Percentiles rank a stretch among this genome's conserved stretches.
These are phyloP conservation scores for Corylus americana DNA, from an alignment of 306 rosid genomes.

Conservation along the genomic window DNA sequence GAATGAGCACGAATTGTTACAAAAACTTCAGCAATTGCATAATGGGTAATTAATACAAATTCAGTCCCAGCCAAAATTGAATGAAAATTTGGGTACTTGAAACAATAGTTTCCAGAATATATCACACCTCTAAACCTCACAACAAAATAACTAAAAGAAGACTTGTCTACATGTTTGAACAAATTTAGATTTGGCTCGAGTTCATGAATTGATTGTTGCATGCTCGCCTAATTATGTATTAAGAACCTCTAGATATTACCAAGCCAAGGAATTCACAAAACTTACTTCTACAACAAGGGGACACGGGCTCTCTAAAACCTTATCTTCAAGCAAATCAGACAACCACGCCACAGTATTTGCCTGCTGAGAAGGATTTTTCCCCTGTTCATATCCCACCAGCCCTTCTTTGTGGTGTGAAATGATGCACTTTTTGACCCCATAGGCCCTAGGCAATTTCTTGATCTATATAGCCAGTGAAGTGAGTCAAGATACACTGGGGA, in stretches of 20 bases:
- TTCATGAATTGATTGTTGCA: neutral
- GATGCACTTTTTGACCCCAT: neutral
- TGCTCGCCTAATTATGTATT: neutral
- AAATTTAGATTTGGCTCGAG: neutral
- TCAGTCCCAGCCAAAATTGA: neutral
- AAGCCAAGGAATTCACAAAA: neutral
- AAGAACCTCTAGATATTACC: neutral
- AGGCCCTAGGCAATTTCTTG: neutral
- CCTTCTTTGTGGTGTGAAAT: neutral
- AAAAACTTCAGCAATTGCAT: neutral
- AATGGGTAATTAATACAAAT: neutral
- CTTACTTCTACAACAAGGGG: neutral
- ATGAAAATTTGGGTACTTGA: neutral
- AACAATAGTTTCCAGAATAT: neutral
- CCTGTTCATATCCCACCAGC: neutral
- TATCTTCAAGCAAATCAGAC: too few relatives aligned
- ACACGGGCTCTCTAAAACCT: neutral
- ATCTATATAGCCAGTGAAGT: neutral
- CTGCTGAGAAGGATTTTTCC: neutral
- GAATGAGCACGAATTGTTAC: neutral
- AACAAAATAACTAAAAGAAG: neutral
- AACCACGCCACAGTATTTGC: neutral
- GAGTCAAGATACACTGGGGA: neutral
- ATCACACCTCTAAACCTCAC: neutral
- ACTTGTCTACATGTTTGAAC: neutral